Evolutionary conservation across 164 flowering plant species (phyloP), one percentile per base, ranked within the genome.

Genomic region (Nymphaea colorata): DNA sequence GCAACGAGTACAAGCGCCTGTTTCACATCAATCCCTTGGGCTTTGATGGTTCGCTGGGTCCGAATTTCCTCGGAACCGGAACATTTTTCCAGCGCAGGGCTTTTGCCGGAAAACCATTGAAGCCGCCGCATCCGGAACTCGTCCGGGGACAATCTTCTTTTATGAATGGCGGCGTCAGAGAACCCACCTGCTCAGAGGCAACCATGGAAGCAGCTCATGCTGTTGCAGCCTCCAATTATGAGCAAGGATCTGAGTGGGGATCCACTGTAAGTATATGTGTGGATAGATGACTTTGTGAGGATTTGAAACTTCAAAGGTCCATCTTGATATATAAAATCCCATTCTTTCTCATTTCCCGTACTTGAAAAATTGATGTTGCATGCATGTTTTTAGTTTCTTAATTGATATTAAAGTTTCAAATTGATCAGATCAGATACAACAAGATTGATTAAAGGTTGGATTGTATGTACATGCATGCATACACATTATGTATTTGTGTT

Each of bases 221-320:
- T 3, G 90, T 85, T 2, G 85, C 91, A 2, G 71, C 67, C 2
- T 82, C 89, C 76, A 67, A 75, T 36, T 91, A 76, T 67, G 95
- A 91, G 72, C 5, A 76, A 45, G 68, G 65, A 0, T 82, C 82
- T 15, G 44, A 65, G 0, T 88, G 93, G 97, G 97, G 97, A 2
- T 73, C 69, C 18, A 74, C 84, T 88, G 93, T 86, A 75, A 66
- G 44, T 41, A 42, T 12, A 16, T 15, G 44, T 10, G 0, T n/a
- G 3, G 15, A 17, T 18, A 8, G 2, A 4, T 8, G 4, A 3
- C 42, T 5, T 55, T 14, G 12, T 61, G 17, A 5, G 41, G 41
- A 55, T 55, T 10, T 55, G 10, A 55, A 55, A n/a, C n/a, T n/a
- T n/a, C n/a, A n/a, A n/a, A 10, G 12, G 59, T 55, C 10, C 10